A percentile compares a stretch with the other conserved stretches of the same genome.
phyloP scores from a whole-genome alignment of 306 rosid species.

The Geum urbanum region DNA sequence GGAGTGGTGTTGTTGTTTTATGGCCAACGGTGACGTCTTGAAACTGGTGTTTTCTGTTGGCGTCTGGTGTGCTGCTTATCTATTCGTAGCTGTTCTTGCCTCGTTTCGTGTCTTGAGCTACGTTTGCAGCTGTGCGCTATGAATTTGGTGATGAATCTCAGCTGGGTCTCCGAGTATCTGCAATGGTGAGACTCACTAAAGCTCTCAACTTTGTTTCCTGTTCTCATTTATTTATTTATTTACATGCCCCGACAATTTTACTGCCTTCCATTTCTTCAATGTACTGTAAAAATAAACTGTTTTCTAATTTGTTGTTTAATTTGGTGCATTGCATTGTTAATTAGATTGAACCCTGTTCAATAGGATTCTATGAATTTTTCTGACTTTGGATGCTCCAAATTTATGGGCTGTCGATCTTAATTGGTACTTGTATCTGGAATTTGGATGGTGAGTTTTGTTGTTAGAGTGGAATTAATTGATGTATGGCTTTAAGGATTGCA shows the following conservation, averaged over 20 bases:
- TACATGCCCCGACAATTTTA: background rate
- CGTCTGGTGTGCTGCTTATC: conserved; percentile 64
- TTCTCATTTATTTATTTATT: background rate
- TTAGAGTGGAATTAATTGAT: conserved; percentile 60
- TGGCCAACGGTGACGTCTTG: conserved; percentile 54
- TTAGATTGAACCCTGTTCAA: background rate
- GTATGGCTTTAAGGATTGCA: background rate
- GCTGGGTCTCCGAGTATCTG: conserved; percentile 19
- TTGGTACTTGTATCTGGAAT: conserved; percentile 41
- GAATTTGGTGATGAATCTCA: conserved; percentile 12
- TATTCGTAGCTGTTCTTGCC: conserved; percentile 56
- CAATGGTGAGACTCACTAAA: conserved; percentile 20
- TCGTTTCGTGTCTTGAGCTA: conserved; percentile 42
- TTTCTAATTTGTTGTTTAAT: no score
- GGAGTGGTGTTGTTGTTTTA: conserved; percentile 35
- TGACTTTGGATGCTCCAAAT: background rate
- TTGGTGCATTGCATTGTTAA: background rate
- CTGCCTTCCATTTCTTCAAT: conserved; percentile 13
- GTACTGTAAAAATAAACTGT: background rate
- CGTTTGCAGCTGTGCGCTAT: conserved; percentile 37
- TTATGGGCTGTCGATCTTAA: background rate
- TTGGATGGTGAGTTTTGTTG: conserved; percentile 57
- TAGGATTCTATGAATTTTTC: background rate
- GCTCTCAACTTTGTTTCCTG: background rate
- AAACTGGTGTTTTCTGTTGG: conserved; percentile 43